phyloP scores from a whole-genome alignment of 2,329 filamentous ascomycete species.

The Lecanosticta acicola region DNA sequence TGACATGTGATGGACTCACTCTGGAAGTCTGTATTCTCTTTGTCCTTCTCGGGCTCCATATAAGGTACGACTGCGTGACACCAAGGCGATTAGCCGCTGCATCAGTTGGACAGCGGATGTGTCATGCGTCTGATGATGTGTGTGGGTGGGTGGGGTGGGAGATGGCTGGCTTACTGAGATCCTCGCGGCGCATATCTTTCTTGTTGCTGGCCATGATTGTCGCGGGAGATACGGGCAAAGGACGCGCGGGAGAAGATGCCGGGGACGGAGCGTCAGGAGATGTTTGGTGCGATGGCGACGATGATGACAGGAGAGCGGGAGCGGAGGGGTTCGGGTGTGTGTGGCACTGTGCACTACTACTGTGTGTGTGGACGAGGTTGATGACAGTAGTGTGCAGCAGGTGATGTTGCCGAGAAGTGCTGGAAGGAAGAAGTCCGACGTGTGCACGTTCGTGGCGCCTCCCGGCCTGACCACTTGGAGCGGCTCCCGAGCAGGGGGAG shows the following conservation, averaged over 20 bases:
- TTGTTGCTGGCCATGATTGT: constrained; percentile 55
- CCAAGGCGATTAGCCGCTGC: not conserved
- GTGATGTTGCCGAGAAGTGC: too few species aligned
- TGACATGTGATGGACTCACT: constrained; percentile 37
- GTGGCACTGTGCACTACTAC: not conserved
- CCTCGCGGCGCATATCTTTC: constrained; percentile 69
- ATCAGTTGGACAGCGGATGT: not conserved
- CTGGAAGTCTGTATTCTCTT: constrained; percentile 61
- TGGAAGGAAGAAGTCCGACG: too few species aligned
- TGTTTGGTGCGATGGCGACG: not conserved
- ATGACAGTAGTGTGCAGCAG: too few species aligned
- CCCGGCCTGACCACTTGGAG: too few species aligned
- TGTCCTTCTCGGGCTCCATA: constrained; percentile 64
- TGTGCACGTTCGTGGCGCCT: too few species aligned
- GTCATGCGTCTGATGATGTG: not conserved
- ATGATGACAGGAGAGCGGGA: not conserved
- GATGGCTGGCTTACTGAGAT: constrained; percentile 56
- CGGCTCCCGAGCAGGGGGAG: too few species aligned
- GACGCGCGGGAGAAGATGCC: not conserved
- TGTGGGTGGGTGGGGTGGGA: constrained; percentile 1
- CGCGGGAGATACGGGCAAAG: constrained; percentile 5
- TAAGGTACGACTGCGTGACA: constrained; percentile 73
- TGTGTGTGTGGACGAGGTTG: too few species aligned
- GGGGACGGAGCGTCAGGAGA: not conserved
- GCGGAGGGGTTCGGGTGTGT: not conserved